A percentile compares a stretch with the other conserved stretches of the same genome.
Evolutionary conservation across 495 filamentous ascomycete genomes (phyloP).

Genomic region (Copromyces sp.): DNA sequence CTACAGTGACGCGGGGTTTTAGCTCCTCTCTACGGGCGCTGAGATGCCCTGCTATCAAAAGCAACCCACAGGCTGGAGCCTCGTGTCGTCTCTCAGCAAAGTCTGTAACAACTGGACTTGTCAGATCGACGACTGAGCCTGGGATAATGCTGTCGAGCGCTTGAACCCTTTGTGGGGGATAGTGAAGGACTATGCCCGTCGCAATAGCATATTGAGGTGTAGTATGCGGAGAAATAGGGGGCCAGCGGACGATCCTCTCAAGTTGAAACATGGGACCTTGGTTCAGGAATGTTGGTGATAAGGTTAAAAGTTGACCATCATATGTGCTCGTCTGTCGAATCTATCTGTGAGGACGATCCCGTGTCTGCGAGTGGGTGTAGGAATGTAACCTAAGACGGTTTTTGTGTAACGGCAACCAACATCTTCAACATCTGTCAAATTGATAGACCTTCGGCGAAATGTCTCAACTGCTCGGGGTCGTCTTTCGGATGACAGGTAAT

Average conservation of each 20-base stretch:
- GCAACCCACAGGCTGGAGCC: background rate
- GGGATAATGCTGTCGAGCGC: background rate
- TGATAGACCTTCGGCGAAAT: background rate
- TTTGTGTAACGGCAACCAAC: background rate
- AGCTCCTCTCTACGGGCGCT: background rate
- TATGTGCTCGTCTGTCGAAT: background rate
- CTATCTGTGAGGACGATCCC: background rate
- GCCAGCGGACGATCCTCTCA: background rate
- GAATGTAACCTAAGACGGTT: background rate
- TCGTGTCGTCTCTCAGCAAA: background rate
- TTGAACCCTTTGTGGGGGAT: background rate
- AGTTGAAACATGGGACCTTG: background rate
- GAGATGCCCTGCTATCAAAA: background rate
- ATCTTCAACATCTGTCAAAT: background rate
- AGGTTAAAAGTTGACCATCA: background rate
- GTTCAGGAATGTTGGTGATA: background rate
- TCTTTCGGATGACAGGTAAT: background rate
- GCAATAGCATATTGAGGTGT: background rate
- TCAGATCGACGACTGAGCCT: background rate
- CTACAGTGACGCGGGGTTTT: background rate
- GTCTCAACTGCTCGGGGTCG: background rate
- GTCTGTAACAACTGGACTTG: background rate
- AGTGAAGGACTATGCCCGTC: background rate
- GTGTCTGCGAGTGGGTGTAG: background rate
- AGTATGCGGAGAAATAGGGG: background rate